These are phyloP conservation scores for Penicillium verrucosum DNA, from an alignment of 2,329 filamentous ascomycete species.

Conservation along the genomic window DNA sequence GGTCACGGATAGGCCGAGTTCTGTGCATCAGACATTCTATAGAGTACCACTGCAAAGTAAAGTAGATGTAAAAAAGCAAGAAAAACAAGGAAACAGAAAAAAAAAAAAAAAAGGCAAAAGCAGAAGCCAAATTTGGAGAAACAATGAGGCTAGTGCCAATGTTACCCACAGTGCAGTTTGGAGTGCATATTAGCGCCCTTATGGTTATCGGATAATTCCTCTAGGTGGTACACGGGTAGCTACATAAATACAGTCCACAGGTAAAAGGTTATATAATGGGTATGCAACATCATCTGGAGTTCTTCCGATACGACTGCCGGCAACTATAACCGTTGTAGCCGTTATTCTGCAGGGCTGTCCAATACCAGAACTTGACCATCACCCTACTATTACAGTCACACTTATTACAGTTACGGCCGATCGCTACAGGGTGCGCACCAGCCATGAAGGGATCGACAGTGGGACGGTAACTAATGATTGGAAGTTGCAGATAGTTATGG, in stretches of 20 bases:
- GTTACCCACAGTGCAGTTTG: conserved; percentile 16
- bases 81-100: conserved; percentile 1
- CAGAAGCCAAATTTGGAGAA: not conserved
- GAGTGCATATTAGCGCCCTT: conserved; percentile 3
- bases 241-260: conserved; percentile 6
- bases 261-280: not conserved
- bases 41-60: conserved; percentile 4
- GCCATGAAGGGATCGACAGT: conserved; percentile 16
- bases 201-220: conserved; percentile 22
- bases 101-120: not conserved
- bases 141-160: conserved; percentile 7
- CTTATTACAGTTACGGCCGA: conserved; percentile 7
- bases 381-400: not conserved
- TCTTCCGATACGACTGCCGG: conserved; percentile 17
- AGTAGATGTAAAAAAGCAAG: not conserved
- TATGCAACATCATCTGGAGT: conserved; percentile 19
- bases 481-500: not conserved
- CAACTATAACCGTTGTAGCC: not conserved
- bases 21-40: conserved; percentile 15
- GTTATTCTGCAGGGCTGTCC: not conserved
- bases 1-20: not conserved
- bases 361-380: not conserved
- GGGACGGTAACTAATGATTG: not conserved
- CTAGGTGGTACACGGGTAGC: conserved; percentile 19
- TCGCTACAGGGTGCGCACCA: conserved; percentile 23